Evolutionary conservation across 768 basidiomycete genomes (phyloP), one percentile per base, ranked within the genome.

Genomic region (Rhodotorula babjevae): DNA sequence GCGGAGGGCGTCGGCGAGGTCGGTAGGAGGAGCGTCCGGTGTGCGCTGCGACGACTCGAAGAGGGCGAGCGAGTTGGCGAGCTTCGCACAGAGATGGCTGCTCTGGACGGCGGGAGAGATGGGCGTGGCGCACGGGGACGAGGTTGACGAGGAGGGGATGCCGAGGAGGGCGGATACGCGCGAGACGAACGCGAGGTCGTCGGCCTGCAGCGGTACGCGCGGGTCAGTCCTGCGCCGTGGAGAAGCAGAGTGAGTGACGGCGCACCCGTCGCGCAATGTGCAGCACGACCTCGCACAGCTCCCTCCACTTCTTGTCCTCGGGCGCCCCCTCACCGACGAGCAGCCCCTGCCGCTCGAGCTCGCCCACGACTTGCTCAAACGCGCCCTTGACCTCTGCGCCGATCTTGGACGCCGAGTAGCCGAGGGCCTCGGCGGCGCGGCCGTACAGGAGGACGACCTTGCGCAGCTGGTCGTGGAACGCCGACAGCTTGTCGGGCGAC

Each of bases 221-320:
- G 23, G 82, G 52, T 86, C 82, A 15, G 80, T n/a, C 76, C 70
- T 7, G 87, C 80, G 23, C 79, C 78, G 5, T 80, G 81, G 16
- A 85, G 84, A 9, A 88, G 78, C 33, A 23, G 27, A n/a, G 46
- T 23, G 19, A n/a, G n/a, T n/a, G n/a, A n/a, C n/a, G n/a, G n/a
- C 84, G 68, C 61, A 89, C 90, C 82, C 84, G 84, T 77, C 85
- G 86, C 0, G 90, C 89, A 73, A 90, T 85, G 29, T 81, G 82
- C 75, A 87, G 84, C 87, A 90, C 90, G 65, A 86, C 87, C 73
- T 91, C 89, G 78, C 89, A 90, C 79, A 89, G 86, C 15, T 82
- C 82, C 23, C 86, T 71, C 76, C 89, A 92, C 1, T 84, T 82
- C 60, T 83, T 6, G 87, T 87, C 25, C 79, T 67, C 79, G 3